Percentiles rank a stretch among this genome's conserved stretches.
phyloP scores from a whole-genome alignment of 306 rosid species.

The Dalbergia cultrata region DNA sequence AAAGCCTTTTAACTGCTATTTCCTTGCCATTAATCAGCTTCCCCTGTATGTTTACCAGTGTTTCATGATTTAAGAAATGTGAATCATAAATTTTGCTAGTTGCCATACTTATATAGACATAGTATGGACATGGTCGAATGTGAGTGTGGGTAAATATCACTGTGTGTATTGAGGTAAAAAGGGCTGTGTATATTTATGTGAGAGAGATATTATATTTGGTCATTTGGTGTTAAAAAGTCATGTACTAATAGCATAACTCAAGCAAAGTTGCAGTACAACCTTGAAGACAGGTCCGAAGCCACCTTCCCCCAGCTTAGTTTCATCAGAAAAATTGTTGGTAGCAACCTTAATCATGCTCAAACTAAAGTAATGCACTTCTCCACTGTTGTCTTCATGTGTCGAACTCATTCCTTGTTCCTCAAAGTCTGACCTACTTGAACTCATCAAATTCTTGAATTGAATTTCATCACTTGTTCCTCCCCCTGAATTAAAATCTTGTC shows the following conservation, averaged over 20 bases:
- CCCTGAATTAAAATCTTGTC: slow-evolving; percentile 17
- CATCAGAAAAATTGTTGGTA: slow-evolving; percentile 53
- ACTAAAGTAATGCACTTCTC: slow-evolving; percentile 46
- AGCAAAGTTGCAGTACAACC: slow-evolving; percentile 30
- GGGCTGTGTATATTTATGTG: too few relatives aligned
- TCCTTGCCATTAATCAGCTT: slow-evolving; percentile 45
- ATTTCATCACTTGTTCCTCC: slow-evolving; percentile 36
- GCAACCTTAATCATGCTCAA: slow-evolving; percentile 48
- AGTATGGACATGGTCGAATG: not conserved
- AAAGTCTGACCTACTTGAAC: slow-evolving; percentile 14
- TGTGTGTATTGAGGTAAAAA: too few relatives aligned
- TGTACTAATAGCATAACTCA: too few relatives aligned
- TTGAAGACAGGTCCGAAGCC: slow-evolving; percentile 63
- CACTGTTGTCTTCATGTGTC: slow-evolving; percentile 43
- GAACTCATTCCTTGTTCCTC: slow-evolving; percentile 27
- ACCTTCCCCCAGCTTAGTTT: slow-evolving; percentile 57
- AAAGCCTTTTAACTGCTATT: slow-evolving; percentile 53
- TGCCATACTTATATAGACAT: not conserved
- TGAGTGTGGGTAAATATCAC: too few relatives aligned
- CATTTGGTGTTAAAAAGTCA: too few relatives aligned
- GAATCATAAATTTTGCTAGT: not conserved
- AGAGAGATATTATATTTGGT: too few relatives aligned
- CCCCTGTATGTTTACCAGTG: slow-evolving; percentile 36
- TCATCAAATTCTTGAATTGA: slow-evolving; percentile 10
- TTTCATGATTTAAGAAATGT: not conserved